Conservation (phyloP, 2,329 filamentous ascomycete genomes). For the Tolypocladium pustulatum region DNA sequence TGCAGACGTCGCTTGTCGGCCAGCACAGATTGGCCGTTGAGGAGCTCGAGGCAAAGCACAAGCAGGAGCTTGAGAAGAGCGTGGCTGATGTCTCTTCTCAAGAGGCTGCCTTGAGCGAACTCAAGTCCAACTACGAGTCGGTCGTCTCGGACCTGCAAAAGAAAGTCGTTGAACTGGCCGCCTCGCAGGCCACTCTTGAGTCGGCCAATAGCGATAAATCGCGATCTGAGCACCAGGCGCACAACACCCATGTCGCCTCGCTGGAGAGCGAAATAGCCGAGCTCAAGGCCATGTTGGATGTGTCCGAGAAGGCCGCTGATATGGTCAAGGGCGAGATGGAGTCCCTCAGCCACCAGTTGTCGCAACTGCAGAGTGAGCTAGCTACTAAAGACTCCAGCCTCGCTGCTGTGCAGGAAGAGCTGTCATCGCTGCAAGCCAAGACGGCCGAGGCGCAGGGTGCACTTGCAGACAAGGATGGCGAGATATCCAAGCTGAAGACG, state of each 20-base stretch:
- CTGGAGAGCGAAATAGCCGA: constrained; percentile 42
- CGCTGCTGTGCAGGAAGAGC: constrained; percentile 27
- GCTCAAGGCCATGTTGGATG: constrained; percentile 36
- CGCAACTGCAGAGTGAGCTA: constrained; percentile 27
- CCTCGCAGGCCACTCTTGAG: constrained; percentile 34
- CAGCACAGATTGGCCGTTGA: constrained; percentile 38
- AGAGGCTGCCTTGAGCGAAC: constrained; percentile 36
- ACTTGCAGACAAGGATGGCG: constrained; percentile 34
- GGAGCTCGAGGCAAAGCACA: constrained; percentile 42
- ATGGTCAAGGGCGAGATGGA: constrained; percentile 33
- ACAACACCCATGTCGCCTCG: constrained; percentile 32
- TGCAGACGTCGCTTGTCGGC: constrained; percentile 37
- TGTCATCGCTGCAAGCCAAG: constrained; percentile 35
- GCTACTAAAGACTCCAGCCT: constrained; percentile 35
- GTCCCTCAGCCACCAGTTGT: constrained; percentile 27
- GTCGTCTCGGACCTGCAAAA: constrained; percentile 38
- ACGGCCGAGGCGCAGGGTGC: constrained; percentile 37
- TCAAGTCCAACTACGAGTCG: constrained; percentile 39
- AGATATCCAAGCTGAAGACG: constrained; percentile 39
- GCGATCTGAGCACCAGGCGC: constrained; percentile 33
- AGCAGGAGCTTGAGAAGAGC: constrained; percentile 36
- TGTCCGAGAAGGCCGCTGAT: constrained; percentile 34
- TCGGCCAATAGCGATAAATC: constrained; percentile 32
- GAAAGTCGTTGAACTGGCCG: constrained; percentile 42
- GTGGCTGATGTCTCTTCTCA: constrained; percentile 33